Conservation (phyloP, 169 alveolate genomes). For the Perkinsus olseni region DNA sequence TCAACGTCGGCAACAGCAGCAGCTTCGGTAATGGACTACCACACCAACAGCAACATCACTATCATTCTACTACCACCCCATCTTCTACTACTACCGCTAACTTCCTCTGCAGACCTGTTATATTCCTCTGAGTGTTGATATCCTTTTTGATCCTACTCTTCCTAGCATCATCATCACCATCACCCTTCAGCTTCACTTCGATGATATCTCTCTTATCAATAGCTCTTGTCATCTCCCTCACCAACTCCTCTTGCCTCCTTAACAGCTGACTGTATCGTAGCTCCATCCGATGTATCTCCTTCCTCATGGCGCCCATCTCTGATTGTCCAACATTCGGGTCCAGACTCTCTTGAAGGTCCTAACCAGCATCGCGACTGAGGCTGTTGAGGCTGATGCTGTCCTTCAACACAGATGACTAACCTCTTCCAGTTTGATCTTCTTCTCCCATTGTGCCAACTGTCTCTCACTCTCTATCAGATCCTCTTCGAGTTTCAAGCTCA, state of each 20-base stretch:
- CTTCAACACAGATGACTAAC: too few relatives aligned
- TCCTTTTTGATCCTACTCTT: background rate
- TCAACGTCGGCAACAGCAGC: background rate
- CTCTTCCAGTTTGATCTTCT: slow-evolving; percentile 67
- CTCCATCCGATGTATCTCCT: slow-evolving; percentile 73
- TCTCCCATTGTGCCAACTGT: slow-evolving; percentile 69
- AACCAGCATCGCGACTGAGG: too few relatives aligned
- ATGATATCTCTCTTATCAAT: background rate
- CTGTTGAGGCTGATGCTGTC: too few relatives aligned
- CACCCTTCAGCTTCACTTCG: background rate
- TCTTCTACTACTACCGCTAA: background rate
- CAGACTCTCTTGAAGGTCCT: slow-evolving; percentile 48
- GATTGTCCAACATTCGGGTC: slow-evolving; percentile 74
- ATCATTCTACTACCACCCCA: background rate
- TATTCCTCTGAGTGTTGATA: background rate
- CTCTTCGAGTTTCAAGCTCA: slow-evolving; percentile 54
- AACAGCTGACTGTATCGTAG: slow-evolving; percentile 52
- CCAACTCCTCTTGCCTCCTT: slow-evolving; percentile 60
- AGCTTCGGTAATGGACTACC: background rate
- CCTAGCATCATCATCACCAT: background rate
- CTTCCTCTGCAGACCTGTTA: background rate
- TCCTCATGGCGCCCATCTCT: slow-evolving; percentile 63
- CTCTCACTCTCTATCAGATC: background rate
- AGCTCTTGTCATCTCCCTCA: slow-evolving; percentile 68
- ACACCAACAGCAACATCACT: background rate